Conservation (phyloP, 352 stramenopile species). For the Saprolegnia parasitica region DNA sequence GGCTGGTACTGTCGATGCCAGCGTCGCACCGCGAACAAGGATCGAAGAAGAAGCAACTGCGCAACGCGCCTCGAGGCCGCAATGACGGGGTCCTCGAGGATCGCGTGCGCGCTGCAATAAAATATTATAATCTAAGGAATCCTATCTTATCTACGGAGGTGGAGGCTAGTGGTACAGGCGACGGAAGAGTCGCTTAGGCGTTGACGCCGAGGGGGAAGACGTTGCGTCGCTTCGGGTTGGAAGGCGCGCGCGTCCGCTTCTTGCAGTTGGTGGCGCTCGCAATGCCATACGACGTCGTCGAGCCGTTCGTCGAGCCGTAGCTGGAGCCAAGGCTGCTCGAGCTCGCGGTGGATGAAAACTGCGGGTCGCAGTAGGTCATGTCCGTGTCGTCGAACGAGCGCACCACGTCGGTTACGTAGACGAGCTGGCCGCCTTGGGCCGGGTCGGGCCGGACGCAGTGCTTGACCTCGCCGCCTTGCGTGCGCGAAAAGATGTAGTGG, state of each 20-base stretch:
- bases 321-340: conserved; percentile 36
- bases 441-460: conserved; percentile 65
- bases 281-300: neutral
- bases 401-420: conserved; percentile 61
- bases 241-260: conserved; percentile 30
- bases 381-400: conserved; percentile 12
- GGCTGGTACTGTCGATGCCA: too few species aligned
- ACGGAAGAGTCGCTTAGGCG: conserved; percentile 36
- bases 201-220: conserved; percentile 78
- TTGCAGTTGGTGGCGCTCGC: conserved; percentile 22
- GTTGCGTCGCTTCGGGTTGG: conserved; percentile 71
- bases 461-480: conserved; percentile 51
- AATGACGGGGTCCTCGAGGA: too few species aligned
- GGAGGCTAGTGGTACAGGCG: conserved; percentile 24
- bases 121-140: conserved; percentile 26
- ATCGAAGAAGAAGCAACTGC: neutral
- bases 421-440: conserved; percentile 49
- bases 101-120: neutral
- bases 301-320: neutral
- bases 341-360: conserved; percentile 31
- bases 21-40: neutral
- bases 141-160: conserved; percentile 5
- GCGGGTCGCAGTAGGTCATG: conserved; percentile 12
- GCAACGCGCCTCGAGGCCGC: neutral
- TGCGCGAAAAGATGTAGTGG: conserved; percentile 72